Percentiles rank a stretch among this genome's conserved stretches.
These are phyloP conservation scores for Apiotrichum siamense DNA, from an alignment of 1,284 basidiomycete genomes.

Conservation along the genomic window DNA sequence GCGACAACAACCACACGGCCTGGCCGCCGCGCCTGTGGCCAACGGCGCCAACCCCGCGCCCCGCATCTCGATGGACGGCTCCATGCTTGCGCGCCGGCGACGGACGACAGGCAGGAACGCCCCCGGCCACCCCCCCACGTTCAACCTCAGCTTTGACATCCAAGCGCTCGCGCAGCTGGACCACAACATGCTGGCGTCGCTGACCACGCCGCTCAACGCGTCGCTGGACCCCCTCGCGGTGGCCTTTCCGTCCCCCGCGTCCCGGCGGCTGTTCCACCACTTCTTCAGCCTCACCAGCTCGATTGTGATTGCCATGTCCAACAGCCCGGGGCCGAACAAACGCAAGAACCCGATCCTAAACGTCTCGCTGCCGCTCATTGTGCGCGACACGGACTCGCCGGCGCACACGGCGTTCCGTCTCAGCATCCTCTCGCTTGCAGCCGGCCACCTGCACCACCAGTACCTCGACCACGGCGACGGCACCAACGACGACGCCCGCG, in stretches of 20 bases:
- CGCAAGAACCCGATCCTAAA: conserved; percentile 13
- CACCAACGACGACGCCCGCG: neutral
- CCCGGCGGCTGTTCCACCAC: conserved; percentile 19
- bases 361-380: conserved; percentile 9
- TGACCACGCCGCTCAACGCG: neutral
- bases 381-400: conserved; percentile 9
- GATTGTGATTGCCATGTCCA: conserved; percentile 14
- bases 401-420: conserved; percentile 16
- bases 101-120: neutral
- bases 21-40: neutral
- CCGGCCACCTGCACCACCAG: conserved; percentile 15
- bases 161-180: neutral
- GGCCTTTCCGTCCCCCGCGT: conserved; percentile 16
- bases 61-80: neutral
- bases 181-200: neutral
- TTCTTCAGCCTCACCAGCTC: conserved; percentile 10
- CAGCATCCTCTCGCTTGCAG: conserved; percentile 14
- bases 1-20: neutral
- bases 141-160: neutral
- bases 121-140: neutral
- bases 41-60: neutral
- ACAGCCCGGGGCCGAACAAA: neutral
- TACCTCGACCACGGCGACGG: neutral
- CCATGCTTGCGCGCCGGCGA: neutral
- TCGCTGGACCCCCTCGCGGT: conserved; percentile 6